Percentiles rank a stretch among this genome's conserved stretches.
Conservation (phyloP, 305 asterid genomes). For the Coffea humblotiana region DNA sequence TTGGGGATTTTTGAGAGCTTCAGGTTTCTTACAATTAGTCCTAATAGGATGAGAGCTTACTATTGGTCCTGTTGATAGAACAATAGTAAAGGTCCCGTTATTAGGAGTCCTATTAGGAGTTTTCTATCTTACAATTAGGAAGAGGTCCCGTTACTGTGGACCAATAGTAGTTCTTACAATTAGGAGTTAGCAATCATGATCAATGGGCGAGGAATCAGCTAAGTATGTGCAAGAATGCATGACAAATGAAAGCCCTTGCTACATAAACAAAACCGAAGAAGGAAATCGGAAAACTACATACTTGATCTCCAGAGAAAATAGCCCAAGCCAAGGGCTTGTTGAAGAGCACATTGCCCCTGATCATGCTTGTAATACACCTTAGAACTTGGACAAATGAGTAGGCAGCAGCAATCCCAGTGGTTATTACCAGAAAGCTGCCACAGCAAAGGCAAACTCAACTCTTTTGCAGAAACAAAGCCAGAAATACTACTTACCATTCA, state of each 20-base stretch:
- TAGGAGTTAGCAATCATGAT: background rate
- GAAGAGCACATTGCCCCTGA: slow-evolving; percentile 74
- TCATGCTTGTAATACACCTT: slow-evolving; percentile 76
- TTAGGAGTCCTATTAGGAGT: no score
- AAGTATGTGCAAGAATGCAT: background rate
- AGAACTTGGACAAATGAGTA: slow-evolving; percentile 73
- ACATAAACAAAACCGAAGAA: background rate
- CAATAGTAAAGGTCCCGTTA: no score
- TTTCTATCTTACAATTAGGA: no score
- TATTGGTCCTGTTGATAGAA: no score
- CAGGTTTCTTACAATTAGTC: no score
- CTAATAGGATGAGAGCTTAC: no score
- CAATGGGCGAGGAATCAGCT: background rate
- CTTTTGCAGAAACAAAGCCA: background rate
- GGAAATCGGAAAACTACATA: slow-evolving; percentile 9
- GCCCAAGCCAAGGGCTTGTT: slow-evolving; percentile 90
- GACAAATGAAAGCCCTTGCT: background rate
- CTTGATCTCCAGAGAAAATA: slow-evolving; percentile 97
- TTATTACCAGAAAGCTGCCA: slow-evolving; percentile 73
- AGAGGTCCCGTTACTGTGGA: no score
- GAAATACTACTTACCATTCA: background rate
- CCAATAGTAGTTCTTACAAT: background rate
- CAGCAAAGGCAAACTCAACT: background rate
- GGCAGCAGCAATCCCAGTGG: slow-evolving; percentile 83
- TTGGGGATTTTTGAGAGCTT: background rate